phyloP scores from a whole-genome alignment of 2,329 filamentous ascomycete species.

The Passalora sequoiae region DNA sequence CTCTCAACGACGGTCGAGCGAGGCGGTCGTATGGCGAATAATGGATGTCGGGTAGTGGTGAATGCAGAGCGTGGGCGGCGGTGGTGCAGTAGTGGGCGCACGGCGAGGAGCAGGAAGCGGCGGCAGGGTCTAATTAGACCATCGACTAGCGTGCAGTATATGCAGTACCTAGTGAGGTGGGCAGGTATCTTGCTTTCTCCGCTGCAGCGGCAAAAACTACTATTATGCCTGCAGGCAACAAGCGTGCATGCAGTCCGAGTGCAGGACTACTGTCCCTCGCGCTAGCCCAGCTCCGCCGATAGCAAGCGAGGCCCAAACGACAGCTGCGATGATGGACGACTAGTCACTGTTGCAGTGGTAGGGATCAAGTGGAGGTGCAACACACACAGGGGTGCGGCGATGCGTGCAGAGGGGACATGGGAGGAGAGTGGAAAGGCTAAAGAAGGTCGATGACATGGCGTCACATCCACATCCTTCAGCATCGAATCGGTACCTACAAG shows the following conservation, averaged over 20 bases:
- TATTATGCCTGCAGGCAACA: no score
- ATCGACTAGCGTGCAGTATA: conserved; percentile 1
- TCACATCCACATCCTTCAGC: no score
- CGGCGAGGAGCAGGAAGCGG: not conserved
- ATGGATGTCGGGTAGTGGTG: no score
- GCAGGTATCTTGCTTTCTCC: no score
- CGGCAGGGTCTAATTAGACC: conserved; percentile 8
- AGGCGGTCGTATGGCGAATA: no score
- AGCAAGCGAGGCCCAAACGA: not conserved
- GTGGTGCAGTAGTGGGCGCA: no score
- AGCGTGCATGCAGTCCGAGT: no score
- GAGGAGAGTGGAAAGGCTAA: not conserved
- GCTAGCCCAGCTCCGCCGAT: conserved; percentile 4
- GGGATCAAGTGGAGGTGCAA: conserved; percentile 1
- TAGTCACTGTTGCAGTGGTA: not conserved
- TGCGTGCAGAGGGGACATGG: not conserved
- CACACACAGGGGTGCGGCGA: not conserved
- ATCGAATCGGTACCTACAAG: not conserved
- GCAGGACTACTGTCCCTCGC: not conserved
- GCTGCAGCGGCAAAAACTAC: conserved; percentile 4
- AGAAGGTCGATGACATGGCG: not conserved
- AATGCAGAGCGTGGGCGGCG: no score
- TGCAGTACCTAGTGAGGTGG: no score
- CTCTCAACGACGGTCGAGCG: no score
- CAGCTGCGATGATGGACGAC: not conserved